Conservation (phyloP, 1,284 basidiomycete genomes). For the Wolfiporia cocos region DNA sequence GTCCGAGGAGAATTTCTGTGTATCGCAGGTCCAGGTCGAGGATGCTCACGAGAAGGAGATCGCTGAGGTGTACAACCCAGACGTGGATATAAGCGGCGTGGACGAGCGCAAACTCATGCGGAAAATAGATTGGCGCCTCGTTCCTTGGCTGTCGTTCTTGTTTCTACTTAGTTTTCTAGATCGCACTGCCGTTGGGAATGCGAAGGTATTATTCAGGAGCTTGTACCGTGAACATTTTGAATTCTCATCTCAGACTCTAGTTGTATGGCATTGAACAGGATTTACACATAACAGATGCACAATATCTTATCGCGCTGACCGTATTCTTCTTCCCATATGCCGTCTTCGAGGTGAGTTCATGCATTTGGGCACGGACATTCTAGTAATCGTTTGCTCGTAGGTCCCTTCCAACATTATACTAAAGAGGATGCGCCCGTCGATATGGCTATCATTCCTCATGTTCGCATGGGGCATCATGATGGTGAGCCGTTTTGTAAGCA, state of each 20-base stretch:
- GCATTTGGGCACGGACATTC: neutral
- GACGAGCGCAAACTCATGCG: slow-evolving; percentile 60
- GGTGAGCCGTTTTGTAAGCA: slow-evolving; percentile 28
- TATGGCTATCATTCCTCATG: slow-evolving; percentile 61
- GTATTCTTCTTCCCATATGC: slow-evolving; percentile 62
- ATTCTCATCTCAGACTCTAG: no score
- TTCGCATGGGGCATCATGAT: slow-evolving; percentile 68
- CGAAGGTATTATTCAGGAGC: no score
- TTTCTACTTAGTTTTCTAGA: slow-evolving; percentile 75
- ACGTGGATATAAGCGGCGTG: slow-evolving; percentile 46
- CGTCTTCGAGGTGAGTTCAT: slow-evolving; percentile 44
- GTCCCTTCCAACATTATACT: slow-evolving; percentile 52
- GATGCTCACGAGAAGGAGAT: neutral
- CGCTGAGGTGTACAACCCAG: slow-evolving; percentile 36
- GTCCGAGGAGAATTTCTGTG: neutral
- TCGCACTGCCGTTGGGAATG: slow-evolving; percentile 79
- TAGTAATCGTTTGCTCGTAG: neutral
- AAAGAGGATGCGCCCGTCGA: slow-evolving; percentile 59
- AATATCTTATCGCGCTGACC: slow-evolving; percentile 61
- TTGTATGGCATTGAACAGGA: slow-evolving; percentile 49
- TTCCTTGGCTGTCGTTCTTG: slow-evolving; percentile 67
- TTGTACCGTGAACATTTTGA: no score
- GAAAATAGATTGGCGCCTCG: slow-evolving; percentile 58
- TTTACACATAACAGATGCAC: slow-evolving; percentile 52
- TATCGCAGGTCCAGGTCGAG: neutral